Conservation (phyloP, 1,139 yeast species). For the Kodamaea sp. region DNA sequence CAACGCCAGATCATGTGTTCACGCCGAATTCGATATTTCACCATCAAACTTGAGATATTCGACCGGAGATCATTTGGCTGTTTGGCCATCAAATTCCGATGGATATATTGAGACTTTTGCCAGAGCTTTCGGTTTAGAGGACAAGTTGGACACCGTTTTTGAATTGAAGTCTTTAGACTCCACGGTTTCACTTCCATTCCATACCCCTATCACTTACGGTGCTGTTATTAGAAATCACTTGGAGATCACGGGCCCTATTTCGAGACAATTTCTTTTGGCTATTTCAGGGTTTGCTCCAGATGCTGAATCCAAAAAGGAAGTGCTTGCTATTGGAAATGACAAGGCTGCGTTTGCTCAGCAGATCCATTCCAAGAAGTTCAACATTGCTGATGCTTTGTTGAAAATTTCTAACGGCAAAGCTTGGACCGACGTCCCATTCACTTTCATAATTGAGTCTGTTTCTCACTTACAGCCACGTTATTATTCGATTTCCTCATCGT, state of each 20-base stretch:
- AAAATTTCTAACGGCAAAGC: constrained; percentile 58
- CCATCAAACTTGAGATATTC: constrained; percentile 76
- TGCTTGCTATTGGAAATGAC: constrained; percentile 61
- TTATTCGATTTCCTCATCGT: constrained; percentile 93
- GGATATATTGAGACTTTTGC: constrained; percentile 70
- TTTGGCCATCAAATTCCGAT: constrained; percentile 89
- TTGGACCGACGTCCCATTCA: constrained; percentile 83
- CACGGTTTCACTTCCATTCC: constrained; percentile 74
- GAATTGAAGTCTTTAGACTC: constrained; percentile 72
- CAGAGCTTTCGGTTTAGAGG: constrained; percentile 59
- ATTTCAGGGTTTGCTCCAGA: constrained; percentile 83
- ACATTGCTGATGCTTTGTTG: constrained; percentile 76
- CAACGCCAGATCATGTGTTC: constrained; percentile 76
- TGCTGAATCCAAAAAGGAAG: constrained; percentile 53
- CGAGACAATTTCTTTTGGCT: constrained; percentile 82
- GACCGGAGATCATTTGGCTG: constrained; percentile 95
- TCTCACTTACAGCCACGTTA: constrained; percentile 90
- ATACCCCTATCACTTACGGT: constrained; percentile 88
- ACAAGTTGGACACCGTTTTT: constrained; percentile 57
- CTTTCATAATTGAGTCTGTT: constrained; percentile 77
- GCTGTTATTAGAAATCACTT: constrained; percentile 83
- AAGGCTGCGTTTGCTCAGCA: constrained; percentile 67
- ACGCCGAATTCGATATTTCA: constrained; percentile 82
- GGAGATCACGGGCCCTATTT: constrained; percentile 90
- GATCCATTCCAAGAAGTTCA: constrained; percentile 61